Evolutionary conservation across 2,329 filamentous ascomycete species (phyloP).

Genomic region (Colletotrichum sp.): DNA sequence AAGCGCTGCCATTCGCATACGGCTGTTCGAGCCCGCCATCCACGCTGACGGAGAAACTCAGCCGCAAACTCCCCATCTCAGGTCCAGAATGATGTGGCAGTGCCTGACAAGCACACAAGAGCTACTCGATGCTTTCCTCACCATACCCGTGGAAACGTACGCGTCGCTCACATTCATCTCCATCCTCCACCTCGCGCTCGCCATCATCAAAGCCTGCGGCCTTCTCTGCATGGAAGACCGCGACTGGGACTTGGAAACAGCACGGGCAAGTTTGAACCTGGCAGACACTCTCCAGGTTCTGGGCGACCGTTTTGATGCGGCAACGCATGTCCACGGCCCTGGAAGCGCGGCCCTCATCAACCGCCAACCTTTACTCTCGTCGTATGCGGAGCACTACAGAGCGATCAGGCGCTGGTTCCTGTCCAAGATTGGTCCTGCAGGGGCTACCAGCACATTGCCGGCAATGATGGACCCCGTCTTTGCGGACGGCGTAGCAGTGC

Average conservation of each 20-base stretch:
- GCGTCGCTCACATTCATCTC: neutral
- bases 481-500: neutral
- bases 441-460: neutral
- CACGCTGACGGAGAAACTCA: neutral
- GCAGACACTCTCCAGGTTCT: neutral
- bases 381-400: neutral
- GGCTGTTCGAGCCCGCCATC: neutral
- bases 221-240: neutral
- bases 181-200: neutral
- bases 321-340: no score
- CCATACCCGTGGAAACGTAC: neutral
- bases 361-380: neutral
- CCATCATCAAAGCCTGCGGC: neutral
- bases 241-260: neutral
- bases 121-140: neutral
- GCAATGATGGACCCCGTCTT: neutral
- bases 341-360: neutral
- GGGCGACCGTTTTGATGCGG: neutral
- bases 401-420: neutral
- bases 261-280: rapidly evolving
- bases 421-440: neutral
- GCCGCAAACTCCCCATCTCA: no score
- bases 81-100: neutral
- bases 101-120: neutral
- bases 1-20: neutral